Base-by-base conservation (phyloP, 441 rosid genomes). In the Arabidopsis lyrata region DNA sequence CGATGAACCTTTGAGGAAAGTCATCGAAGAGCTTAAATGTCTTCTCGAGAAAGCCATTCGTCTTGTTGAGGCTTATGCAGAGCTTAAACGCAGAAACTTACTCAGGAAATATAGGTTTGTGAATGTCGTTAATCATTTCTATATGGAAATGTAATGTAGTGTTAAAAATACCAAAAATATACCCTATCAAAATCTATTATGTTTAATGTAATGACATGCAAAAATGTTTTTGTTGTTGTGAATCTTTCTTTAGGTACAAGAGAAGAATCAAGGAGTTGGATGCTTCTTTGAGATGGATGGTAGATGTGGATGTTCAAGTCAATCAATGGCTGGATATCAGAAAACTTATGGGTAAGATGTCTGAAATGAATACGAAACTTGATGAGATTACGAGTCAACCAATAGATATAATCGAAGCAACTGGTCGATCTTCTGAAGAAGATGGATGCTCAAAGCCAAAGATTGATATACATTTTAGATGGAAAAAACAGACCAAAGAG, bases 331-430 rank as follows among this genome's bases (percentile, higher is more conserved):
- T 13, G 18, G 62, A 59, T 66, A 59, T 41, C 27, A 66, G 50
- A 67, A 47, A 59, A 14, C 20, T 66, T 14, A 52, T n/a, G 47
- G 18, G 41, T 27, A 67, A 74, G 31, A 60, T 74, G 73, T 66
- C 73, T 1, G 63, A 59, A 31, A 67, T 52, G 68, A 74, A 67
- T 49, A 59, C 54, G 9, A 74, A 52, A 60, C 73, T 67, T 9
- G 68, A 74, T 3, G 36, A 32, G 42, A 67, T 67, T 45, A 60
- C 34, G 15, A 14, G 47, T 35, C 55, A 42, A 50, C 61, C 77
- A 66, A 29, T 27, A 2, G 13, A 27, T 55, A 16, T 63, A 4
- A 15, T 12, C 8, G 57, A 47, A 70, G 32, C 10, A 14, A 10
- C 0, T 29, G 31, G 0, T 13, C 24, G 0, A 47, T 57, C 57